Evolutionary conservation across 2,329 filamentous ascomycete species (phyloP).

Genomic region (Blumeria graminis): DNA sequence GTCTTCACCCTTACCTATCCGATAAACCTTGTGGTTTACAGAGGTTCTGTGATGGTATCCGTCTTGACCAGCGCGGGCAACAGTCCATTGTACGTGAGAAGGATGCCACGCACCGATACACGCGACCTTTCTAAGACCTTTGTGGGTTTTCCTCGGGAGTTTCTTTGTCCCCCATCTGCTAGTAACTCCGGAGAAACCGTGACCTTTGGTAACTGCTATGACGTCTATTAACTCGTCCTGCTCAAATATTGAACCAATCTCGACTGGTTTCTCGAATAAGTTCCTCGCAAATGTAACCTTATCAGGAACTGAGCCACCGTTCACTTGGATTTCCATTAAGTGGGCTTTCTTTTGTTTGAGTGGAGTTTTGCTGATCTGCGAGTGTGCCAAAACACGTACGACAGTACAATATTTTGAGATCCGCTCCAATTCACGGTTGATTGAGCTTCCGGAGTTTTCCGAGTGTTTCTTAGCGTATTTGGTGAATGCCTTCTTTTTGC

Average conservation of each 20-base stretch:
- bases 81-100: conserved; percentile 99
- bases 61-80: conserved; percentile 97
- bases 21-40: conserved; percentile 99
- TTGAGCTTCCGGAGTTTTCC: conserved; percentile 68
- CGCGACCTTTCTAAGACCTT: conserved; percentile 99
- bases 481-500: conserved; percentile 99
- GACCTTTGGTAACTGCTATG: conserved; percentile 98
- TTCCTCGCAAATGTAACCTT: conserved; percentile 92
- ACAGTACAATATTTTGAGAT: conserved; percentile 99
- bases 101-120: conserved; percentile 99
- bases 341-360: conserved; percentile 99
- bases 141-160: conserved; percentile 99
- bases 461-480: conserved; percentile 99
- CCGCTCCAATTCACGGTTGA: conserved; percentile 95
- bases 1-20: conserved; percentile 77
- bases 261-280: conserved; percentile 97
- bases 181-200: conserved; percentile 95
- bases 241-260: conserved; percentile 88
- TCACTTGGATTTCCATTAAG: conserved; percentile 99
- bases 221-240: conserved; percentile 98
- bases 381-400: conserved; percentile 97
- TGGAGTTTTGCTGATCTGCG: conserved; percentile 95
- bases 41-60: conserved; percentile 99
- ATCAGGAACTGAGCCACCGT: conserved; percentile 84
- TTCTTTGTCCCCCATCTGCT: conserved; percentile 99